A percentile compares a stretch with the other conserved stretches of the same genome.
These are phyloP conservation scores for Scutellaria baicalensis DNA, from an alignment of 257 asterid species.

Conservation along the genomic window DNA sequence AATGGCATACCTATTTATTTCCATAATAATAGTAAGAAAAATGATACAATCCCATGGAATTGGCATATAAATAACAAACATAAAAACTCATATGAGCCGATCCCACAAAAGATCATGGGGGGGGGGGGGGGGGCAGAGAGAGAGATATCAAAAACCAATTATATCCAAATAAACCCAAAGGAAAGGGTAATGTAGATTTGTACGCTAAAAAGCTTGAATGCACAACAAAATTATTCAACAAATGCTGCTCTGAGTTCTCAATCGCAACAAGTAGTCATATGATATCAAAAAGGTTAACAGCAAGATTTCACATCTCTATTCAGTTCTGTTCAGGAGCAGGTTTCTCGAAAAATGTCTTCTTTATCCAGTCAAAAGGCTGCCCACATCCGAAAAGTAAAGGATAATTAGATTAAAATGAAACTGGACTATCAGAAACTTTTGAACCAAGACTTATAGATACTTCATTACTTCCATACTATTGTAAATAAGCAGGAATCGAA, in stretches of 20 bases:
- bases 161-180: conserved; percentile 2
- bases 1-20: too few species aligned
- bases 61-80: too few species aligned
- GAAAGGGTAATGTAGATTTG: neutral
- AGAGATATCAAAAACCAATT: neutral
- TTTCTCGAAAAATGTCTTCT: conserved; percentile 79
- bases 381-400: neutral
- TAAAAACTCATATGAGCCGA: too few species aligned
- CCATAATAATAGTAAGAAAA: too few species aligned
- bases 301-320: conserved; percentile 14
- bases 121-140: neutral
- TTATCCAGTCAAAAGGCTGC: conserved; percentile 90
- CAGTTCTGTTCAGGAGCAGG: conserved; percentile 54
- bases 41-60: too few species aligned
- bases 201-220: conserved; percentile 16
- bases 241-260: conserved; percentile 24
- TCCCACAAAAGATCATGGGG: too few species aligned
- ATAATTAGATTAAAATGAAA: neutral
- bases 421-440: neutral
- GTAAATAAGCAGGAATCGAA: neutral
- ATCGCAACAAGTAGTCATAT: conserved; percentile 11
- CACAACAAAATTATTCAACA: conserved; percentile 24
- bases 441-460: too few species aligned
- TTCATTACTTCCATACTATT: neutral
- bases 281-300: conserved; percentile 14